Evolutionary conservation across 1,284 basidiomycete genomes (phyloP), one percentile per base, ranked within the genome.

Genomic region (Neotropicomus parvogracilis): DNA sequence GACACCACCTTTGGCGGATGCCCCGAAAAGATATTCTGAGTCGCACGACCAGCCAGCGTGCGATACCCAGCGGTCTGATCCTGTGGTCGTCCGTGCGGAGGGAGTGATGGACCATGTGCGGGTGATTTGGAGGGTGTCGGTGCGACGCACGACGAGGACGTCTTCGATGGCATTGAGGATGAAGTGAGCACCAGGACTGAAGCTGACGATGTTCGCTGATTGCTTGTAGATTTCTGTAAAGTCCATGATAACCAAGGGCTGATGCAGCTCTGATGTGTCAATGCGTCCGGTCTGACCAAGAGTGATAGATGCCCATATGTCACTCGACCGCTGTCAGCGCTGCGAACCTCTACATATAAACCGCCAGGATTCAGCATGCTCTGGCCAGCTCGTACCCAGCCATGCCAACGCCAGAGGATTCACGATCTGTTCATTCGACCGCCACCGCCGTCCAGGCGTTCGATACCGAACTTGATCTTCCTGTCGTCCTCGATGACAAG

Each of bases 221-320:
- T 89, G 86, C 52, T 78, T 80, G 74, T 88, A 91, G 51, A 88
- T 75, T 63, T 91, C 85, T 19, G 88, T 90, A 59, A 89, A 91
- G 67, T 91, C 80, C 80, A 24, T 24, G n/a, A 82, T 80, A n/a
- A 38, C 1, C 13, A 14, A 16, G 3, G 6, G 17, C 13, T 43
- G 52, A 51, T 47, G 32, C 17, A 17, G 39, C 13, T 35, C n/a
- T 37, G 4, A 45, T n/a, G 9, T n/a, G n/a, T n/a, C n/a, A n/a
- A n/a, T n/a, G n/a, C 31, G n/a, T 16, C 20, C 13, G 12, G 27
- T 40, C 6, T 10, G 24, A 24, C 24, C 24, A 24, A 24, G 24
- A 5, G 4, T 8, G 8, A 24, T 24, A 5, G 4, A 24, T 24
- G 5, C 24, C n/a, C n/a, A n/a, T 11, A 9, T 28, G 54, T 49